These are phyloP conservation scores for Mallotus repandus DNA, from an alignment of 441 rosid species.

Conservation along the genomic window DNA sequence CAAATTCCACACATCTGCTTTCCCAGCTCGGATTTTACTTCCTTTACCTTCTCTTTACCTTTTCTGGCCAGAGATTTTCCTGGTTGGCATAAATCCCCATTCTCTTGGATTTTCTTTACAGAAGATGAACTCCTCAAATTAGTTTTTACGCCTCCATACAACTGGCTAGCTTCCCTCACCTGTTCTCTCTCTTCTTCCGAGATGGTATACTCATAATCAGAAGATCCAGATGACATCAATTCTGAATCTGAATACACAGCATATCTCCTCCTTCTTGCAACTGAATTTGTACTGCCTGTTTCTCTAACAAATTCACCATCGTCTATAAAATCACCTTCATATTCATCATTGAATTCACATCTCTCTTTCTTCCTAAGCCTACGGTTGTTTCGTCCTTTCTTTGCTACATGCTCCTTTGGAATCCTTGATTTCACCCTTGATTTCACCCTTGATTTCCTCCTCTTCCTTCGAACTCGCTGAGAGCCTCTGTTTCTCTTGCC, in stretches of 20 bases:
- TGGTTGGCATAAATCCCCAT: conserved; percentile 41
- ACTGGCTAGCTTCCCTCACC: conserved; percentile 63
- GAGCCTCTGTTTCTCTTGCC: conserved; percentile 37
- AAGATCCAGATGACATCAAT: conserved; percentile 55
- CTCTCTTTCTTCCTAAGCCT: conserved; percentile 51
- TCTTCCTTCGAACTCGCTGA: conserved; percentile 37
- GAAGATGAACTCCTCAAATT: conserved; percentile 54
- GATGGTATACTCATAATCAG: conserved; percentile 75
- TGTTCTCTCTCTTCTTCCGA: conserved; percentile 97
- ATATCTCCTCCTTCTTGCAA: conserved; percentile 41
- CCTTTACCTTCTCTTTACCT: conserved; percentile 80
- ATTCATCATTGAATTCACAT: conserved; percentile 36
- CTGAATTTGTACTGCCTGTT: conserved; percentile 41
- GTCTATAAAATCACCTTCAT: conserved; percentile 55
- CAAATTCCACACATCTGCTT: conserved; percentile 93
- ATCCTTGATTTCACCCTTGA: neutral
- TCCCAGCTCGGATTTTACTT: conserved; percentile 43
- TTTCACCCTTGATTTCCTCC: conserved; percentile 38
- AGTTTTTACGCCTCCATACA: conserved; percentile 36
- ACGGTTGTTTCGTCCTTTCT: conserved; percentile 42
- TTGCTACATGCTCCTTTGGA: conserved; percentile 39
- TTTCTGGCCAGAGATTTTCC: conserved; percentile 46
- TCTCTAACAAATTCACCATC: conserved; percentile 34
- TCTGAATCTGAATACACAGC: conserved; percentile 71
- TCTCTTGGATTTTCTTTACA: conserved; percentile 40